Percentiles rank a stretch among this genome's conserved stretches.
phyloP scores from a whole-genome alignment of 2,329 filamentous ascomycete genomes.

The Purpureocillium takamizusanense region DNA sequence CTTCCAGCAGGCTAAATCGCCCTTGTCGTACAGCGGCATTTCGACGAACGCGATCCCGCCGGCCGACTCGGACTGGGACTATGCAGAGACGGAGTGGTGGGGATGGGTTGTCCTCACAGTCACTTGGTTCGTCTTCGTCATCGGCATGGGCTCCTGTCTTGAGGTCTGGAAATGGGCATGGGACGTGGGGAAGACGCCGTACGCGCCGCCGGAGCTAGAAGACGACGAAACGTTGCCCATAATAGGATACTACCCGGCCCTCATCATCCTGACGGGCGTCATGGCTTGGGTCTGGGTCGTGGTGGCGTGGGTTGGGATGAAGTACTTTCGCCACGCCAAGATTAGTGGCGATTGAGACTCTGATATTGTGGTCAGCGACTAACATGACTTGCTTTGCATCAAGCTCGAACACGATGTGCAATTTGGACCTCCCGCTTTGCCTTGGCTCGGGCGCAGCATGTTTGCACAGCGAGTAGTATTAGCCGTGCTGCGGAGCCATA shows the following conservation, averaged over 20 bases:
- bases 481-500: too few species aligned
- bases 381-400: too few species aligned
- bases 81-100: slow-evolving; percentile 95
- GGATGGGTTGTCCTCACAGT: slow-evolving; percentile 86
- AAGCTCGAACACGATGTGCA: too few species aligned
- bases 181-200: slow-evolving; percentile 94
- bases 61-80: slow-evolving; percentile 65
- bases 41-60: slow-evolving; percentile 37
- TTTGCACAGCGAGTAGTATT: too few species aligned
- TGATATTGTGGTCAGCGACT: too few species aligned
- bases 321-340: slow-evolving; percentile 96
- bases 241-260: slow-evolving; percentile 89
- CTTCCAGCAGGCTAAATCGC: slow-evolving; percentile 48
- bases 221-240: slow-evolving; percentile 93
- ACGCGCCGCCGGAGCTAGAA: slow-evolving; percentile 89
- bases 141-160: slow-evolving; percentile 92
- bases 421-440: too few species aligned
- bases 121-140: slow-evolving; percentile 93
- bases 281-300: slow-evolving; percentile 99
- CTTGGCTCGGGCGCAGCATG: too few species aligned
- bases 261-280: slow-evolving; percentile 86
- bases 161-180: slow-evolving; percentile 98
- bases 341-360: slow-evolving; percentile 55
- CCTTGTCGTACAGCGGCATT: slow-evolving; percentile 46
- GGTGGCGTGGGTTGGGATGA: slow-evolving; percentile 97